Conservation (phyloP, 2,329 filamentous ascomycete species). For the Pseudogymnoascus sp. region DNA sequence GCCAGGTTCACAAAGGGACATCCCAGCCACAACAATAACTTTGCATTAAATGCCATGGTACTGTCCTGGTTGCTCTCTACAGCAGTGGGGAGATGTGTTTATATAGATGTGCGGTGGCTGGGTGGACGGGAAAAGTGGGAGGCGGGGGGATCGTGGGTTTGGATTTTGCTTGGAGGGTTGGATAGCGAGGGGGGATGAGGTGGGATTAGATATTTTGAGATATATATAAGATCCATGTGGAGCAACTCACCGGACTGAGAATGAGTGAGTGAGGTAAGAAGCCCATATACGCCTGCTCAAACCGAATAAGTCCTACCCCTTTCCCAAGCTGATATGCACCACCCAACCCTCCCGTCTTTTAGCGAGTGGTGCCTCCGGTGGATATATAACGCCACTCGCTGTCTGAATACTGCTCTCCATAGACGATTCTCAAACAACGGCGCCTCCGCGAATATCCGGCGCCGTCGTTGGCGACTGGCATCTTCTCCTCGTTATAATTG, state of each 20-base stretch:
- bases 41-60: too few species aligned
- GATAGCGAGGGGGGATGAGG: neutral
- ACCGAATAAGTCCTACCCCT: neutral
- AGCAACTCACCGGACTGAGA: neutral
- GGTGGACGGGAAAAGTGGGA: too few species aligned
- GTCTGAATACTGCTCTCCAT: neutral
- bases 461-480: neutral
- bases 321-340: neutral
- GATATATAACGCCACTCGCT: neutral
- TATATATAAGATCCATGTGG: neutral
- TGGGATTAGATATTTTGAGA: neutral
- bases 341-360: neutral
- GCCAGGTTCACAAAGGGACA: too few species aligned
- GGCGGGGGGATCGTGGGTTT: too few species aligned
- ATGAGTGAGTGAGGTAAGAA: neutral
- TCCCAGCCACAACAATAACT: too few species aligned
- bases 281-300: neutral
- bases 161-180: too few species aligned
- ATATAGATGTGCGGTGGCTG: too few species aligned
- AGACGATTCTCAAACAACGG: neutral
- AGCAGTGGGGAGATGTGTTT: too few species aligned
- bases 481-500: neutral
- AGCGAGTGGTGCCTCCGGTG: neutral
- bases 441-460: neutral
- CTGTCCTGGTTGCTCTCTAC: too few species aligned